Base-by-base conservation (phyloP, 306 rosid species). In the Pyrus pyrifolia region DNA sequence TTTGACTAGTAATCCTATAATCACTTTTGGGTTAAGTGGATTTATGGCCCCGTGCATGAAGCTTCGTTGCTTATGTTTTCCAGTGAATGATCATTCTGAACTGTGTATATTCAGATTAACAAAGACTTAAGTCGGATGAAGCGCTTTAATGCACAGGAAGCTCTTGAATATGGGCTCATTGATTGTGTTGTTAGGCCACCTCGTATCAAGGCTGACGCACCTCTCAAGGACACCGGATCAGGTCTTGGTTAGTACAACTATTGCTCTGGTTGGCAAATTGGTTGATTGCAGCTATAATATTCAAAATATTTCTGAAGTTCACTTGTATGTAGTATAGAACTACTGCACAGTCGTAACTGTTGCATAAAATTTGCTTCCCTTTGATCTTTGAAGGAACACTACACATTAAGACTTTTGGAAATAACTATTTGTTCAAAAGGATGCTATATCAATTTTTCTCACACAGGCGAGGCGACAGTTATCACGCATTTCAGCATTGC, bases 111-210 rank as follows among this genome's bases (percentile, higher is more conserved):
- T 79, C 91, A 90, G 97, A 89, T 92, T 70, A 60, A 72, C 81
- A 67, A 82, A 79, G 98, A 95, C 86, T 80, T 91, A 67, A 75
- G 93, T 66, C 79, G 89, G 81, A 75, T 84, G 88, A 92, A 89
- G 86, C 92, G 88, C 9, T 92, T 92, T 63, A 81, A 73, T 80
- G 82, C 99, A 59, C 89, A 86, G 78, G 91, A 88, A 80, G 97
- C 99, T 83, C 85, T 92, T 45, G 99, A 95, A 23, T 95, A 95
- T 65, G 99, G 99, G 63, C 87, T 95, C 73, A 83, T 95, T 51
- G 99, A 95, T 84, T 89, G 89, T 15, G 70, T 95, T 22, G 85
- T 85, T 30, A 89, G 96, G 86, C 97, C 97, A 1, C 90, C 89
- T 57, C 96, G 93, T 61, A 86, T 92, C 63, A 89, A 92, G 88